Base-by-base conservation (phyloP, 2,329 filamentous ascomycete genomes). In the Nigrospora oryzae region DNA sequence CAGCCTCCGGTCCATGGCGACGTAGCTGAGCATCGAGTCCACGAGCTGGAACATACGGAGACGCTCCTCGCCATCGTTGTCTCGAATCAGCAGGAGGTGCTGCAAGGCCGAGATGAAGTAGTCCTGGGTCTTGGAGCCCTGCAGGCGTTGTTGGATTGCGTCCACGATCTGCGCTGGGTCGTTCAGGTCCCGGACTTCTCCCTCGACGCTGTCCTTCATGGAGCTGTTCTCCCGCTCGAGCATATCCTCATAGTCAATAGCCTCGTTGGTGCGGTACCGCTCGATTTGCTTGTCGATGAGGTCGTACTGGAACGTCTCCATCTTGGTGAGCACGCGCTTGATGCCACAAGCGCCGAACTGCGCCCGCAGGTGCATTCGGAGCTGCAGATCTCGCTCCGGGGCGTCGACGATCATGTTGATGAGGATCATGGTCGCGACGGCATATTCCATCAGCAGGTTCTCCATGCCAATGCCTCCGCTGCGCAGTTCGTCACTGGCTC, bases 361-460 rank as follows among this genome's bases (percentile, higher is more conserved):
- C 19, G 93, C 91, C 51, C 93, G 81, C 59, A 97, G 90, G 66
- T 97, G 93, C 62, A 94, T 87, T 61, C 93, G 82, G 51, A 97
- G 71, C 66, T 95, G 88, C 53, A 98, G 71, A 59, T 98, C 93
- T 56, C 81, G 79, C 59, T 94, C 86, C 0, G 90, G 86, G 3
- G 89, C 88, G 65, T 97, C 93, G 49, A 98, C 82, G 55, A 97
- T 79, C 84, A 94, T 95, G 69, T 97, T 98, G 73, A 97, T 81
- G 59, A 98, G 75, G 61, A 97, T 89, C 58, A 98, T 78, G 2
- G 90, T 95, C 32, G 91, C 88, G 40, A 97, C 88, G 35, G 90
- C 91, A 61, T 98, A 98, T 75, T 98, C 93, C 93, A 98, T 97
- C 44, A 98, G 77, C 58, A 96, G 73, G 65, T 97, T 97, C 75